Conservation (phyloP, 2,329 filamentous ascomycete genomes). For the Stachybotrys echinatus region DNA sequence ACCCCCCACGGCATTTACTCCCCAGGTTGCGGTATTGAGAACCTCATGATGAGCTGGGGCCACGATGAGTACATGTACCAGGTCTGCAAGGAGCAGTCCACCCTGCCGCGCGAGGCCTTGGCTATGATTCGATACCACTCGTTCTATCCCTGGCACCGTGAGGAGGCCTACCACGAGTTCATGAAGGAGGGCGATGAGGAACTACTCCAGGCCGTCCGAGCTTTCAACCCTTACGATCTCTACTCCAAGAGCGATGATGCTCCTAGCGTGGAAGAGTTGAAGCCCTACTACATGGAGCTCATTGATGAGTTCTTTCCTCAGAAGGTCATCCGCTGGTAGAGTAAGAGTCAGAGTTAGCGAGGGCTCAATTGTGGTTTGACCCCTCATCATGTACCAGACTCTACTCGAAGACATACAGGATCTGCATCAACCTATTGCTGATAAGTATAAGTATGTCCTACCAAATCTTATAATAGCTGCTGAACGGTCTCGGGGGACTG, state of each 20-base stretch:
- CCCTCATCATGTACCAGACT: too few relatives aligned
- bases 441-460: too few relatives aligned
- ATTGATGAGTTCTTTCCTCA: constrained; percentile 38
- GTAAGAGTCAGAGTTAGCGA: constrained; percentile 6
- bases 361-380: too few relatives aligned
- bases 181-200: constrained; percentile 78
- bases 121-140: constrained; percentile 93
- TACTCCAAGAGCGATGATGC: constrained; percentile 88
- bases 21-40: constrained; percentile 75
- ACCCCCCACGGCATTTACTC: constrained; percentile 76
- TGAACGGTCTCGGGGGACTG: too few relatives aligned
- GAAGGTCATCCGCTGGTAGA: constrained; percentile 32
- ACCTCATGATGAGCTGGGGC: constrained; percentile 86
- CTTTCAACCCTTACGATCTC: constrained; percentile 87
- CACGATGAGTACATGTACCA: constrained; percentile 87
- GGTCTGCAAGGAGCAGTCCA: constrained; percentile 77
- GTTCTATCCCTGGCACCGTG: constrained; percentile 88
- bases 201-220: constrained; percentile 76
- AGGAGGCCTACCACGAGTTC: constrained; percentile 73
- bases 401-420: too few relatives aligned
- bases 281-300: constrained; percentile 44
- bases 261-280: constrained; percentile 70
- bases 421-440: too few relatives aligned
- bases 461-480: too few relatives aligned
- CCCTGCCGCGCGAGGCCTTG: constrained; percentile 72